Conservation (phyloP, 2,329 filamentous ascomycete genomes). For the Graphiopsis chlorocephala region DNA sequence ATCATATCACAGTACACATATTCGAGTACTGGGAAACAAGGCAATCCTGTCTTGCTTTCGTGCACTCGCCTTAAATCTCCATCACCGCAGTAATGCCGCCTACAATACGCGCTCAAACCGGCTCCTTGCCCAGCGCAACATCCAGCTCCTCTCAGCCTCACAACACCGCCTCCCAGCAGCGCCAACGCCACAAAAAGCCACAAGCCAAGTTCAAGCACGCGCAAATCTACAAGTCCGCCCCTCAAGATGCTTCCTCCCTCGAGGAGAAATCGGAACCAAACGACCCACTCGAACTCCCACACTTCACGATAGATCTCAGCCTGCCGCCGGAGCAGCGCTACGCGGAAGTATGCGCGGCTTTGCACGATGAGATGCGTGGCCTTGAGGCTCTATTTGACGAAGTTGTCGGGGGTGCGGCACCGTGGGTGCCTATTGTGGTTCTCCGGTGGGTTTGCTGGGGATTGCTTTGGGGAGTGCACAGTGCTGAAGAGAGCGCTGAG, state of each 20-base stretch:
- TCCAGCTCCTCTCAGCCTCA: not conserved
- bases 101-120: not conserved
- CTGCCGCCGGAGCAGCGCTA: constrained; percentile 54
- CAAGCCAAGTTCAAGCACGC: too few species aligned
- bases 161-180: not conserved
- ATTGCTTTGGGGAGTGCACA: constrained; percentile 51
- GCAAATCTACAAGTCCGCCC: not conserved
- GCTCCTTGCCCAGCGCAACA: not conserved
- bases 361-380: constrained; percentile 42
- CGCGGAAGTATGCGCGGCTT: constrained; percentile 46
- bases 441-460: constrained; percentile 42
- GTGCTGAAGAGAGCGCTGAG: constrained; percentile 58
- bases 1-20: too few species aligned
- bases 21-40: too few species aligned
- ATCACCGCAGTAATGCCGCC: not conserved
- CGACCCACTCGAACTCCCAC: constrained; percentile 12
- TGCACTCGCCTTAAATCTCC: too few species aligned
- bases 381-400: constrained; percentile 53
- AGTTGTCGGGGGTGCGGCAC: constrained; percentile 39
- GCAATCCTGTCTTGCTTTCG: too few species aligned
- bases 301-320: constrained; percentile 52
- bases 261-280: not conserved
- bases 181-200: not conserved
- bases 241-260: not conserved
- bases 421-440: constrained; percentile 25